Evolutionary conservation across 163 green algal genomes (phyloP).

Genomic region (Coccomyxa subellipsoidea): DNA sequence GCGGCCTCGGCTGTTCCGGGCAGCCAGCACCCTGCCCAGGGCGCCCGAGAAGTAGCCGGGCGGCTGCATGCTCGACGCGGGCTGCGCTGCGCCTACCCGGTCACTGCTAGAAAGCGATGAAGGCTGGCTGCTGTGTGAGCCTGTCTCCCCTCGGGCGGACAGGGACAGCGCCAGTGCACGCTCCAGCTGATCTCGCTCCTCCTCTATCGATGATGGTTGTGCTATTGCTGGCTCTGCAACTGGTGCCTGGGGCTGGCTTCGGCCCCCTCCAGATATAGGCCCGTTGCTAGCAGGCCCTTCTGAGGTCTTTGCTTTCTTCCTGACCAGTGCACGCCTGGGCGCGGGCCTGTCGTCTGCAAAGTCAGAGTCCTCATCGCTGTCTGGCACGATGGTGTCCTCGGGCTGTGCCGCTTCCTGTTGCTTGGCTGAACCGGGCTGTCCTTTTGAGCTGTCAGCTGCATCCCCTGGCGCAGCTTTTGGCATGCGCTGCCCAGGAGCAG

Average conservation of each 20-base stretch:
- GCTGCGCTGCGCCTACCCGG: not conserved
- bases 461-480: not conserved
- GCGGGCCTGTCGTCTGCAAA: not conserved
- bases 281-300: not conserved
- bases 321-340: not conserved
- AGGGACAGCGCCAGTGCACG: not conserved
- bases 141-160: not conserved
- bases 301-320: not conserved
- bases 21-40: not conserved
- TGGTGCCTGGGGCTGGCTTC: not conserved
- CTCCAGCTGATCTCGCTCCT: not conserved
- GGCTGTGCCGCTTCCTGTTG: not conserved
- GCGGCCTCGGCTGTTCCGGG: not conserved
- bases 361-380: not conserved
- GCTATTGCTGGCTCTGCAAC: too few species aligned
- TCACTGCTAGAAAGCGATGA: not conserved
- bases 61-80: not conserved
- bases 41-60: not conserved
- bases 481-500: too few species aligned
- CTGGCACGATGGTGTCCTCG: not conserved
- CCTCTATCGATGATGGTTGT: not conserved
- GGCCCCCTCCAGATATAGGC: not conserved
- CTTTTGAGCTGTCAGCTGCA: not conserved
- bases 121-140: not conserved
- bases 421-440: not conserved